phyloP scores from a whole-genome alignment of 768 basidiomycete genomes.

The Lactarius pseudohatsudake region DNA sequence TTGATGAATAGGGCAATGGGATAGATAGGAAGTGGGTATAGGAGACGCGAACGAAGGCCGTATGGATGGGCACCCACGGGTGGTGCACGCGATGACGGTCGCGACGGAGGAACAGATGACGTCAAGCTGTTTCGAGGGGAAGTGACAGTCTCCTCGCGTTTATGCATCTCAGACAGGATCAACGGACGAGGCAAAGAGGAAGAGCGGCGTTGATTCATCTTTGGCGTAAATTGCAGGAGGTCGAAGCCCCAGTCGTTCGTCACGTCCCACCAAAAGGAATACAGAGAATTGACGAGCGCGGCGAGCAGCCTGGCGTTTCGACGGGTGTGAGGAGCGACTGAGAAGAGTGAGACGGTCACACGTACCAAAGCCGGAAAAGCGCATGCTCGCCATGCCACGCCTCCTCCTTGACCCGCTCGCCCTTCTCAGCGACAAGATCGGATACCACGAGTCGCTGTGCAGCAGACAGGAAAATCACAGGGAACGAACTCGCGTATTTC shows the following conservation, averaged over 20 bases:
- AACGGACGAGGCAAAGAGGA: slow-evolving; percentile 43
- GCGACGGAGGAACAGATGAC: slow-evolving; percentile 10
- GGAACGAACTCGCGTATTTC: slow-evolving; percentile 96
- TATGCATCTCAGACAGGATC: slow-evolving; percentile 49
- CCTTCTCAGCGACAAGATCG: slow-evolving; percentile 55
- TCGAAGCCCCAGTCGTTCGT: slow-evolving; percentile 97
- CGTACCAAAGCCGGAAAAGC: slow-evolving; percentile 81
- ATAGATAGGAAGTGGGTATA: slow-evolving; percentile 82
- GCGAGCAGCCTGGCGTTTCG: slow-evolving; percentile 68
- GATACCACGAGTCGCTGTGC: slow-evolving; percentile 72
- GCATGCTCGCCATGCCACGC: slow-evolving; percentile 75
- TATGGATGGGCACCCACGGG: slow-evolving; percentile 48
- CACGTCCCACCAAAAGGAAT: slow-evolving; percentile 99
- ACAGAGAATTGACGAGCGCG: slow-evolving; percentile 84
- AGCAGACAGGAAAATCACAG: slow-evolving; percentile 92
- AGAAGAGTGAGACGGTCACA: background rate
- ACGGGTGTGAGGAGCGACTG: background rate
- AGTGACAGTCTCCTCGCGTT: slow-evolving; percentile 32
- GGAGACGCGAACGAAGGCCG: slow-evolving; percentile 72
- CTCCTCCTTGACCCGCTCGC: slow-evolving; percentile 42
- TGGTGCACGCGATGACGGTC: background rate
- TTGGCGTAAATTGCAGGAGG: slow-evolving; percentile 47
- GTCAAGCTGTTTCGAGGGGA: slow-evolving; percentile 20
- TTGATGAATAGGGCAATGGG: slow-evolving; percentile 81
- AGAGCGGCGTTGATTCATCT: slow-evolving; percentile 30